Base-by-base conservation (phyloP, 2,329 filamentous ascomycete species). In the Calonectria pteridis region DNA sequence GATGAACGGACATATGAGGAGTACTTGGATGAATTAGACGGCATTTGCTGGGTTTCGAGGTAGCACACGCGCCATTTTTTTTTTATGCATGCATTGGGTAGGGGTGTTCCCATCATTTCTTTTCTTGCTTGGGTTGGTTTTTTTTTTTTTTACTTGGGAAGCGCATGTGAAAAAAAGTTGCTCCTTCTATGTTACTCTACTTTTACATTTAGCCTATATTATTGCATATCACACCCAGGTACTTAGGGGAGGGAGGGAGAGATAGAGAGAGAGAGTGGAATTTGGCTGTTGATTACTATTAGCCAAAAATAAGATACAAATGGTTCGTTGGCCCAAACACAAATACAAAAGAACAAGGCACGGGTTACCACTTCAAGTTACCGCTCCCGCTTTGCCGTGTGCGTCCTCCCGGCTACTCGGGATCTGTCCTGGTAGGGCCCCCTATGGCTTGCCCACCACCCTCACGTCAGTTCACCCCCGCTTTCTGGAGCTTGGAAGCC, bases 21-120 rank as follows among this genome's bases (percentile, higher is more conserved):
- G 77, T 90, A 88, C 77, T 84, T 91, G 77, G 89, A 91, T 76
- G 89, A 90, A 73, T 79, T 91, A 73, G 89, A 91, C 74, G 89
- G 89, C 13, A 89, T 91, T 73, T 87, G 87, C 9, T 90, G 88
- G 84, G 82, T 83, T 73, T 79, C 77, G 43, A 76, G 79, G 72
- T 80, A 79, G 71, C 59, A 62, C 55, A 40, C 33, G 55, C 55
- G 23, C 23, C 55, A 59, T 10, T 4, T 37, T 37, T 13, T 16
- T 16, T 18, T 2, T 14, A 35, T 53, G 55, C 55, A 40, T 59
- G 29, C 16, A 29, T 46, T 31, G 31, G 31, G 5, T 35, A 35
- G 55, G 55, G 55, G 55, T 62, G 55, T 62, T 35, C 16, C 2
- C n/a, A n/a, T n/a, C n/a, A n/a, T n/a, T n/a, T 23, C 20, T 26